Percentiles rank a stretch among this genome's conserved stretches.
Conservation (phyloP, 108 stramenopile species). For the Fistulifera solaris region DNA sequence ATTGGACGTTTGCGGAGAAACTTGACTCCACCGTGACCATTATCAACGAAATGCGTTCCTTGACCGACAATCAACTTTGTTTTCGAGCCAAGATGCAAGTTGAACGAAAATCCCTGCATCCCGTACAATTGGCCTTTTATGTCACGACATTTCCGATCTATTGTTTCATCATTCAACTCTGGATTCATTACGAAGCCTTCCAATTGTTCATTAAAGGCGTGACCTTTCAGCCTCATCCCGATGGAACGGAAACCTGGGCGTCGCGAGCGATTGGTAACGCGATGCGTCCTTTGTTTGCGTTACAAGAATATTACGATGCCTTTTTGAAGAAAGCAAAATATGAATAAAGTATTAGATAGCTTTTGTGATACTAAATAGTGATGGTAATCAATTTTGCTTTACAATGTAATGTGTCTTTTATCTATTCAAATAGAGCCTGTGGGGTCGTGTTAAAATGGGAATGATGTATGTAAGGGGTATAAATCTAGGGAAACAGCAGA, state of each 20-base stretch:
- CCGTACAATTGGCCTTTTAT: conserved; percentile 36
- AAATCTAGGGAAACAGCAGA: too few species aligned
- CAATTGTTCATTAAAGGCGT: conserved; percentile 68
- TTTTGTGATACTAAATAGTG: too few species aligned
- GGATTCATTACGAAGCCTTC: conserved; percentile 84
- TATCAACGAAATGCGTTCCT: neutral
- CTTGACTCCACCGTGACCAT: neutral
- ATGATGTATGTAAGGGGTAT: too few species aligned
- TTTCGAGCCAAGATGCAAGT: conserved; percentile 17
- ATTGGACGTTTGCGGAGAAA: conserved; percentile 71
- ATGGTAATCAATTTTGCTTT: too few species aligned
- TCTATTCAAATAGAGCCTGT: too few species aligned
- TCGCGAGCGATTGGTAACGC: conserved; percentile 46
- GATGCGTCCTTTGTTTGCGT: conserved; percentile 8
- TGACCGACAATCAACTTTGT: conserved; percentile 1
- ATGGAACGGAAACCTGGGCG: conserved; percentile 56
- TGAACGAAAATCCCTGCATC: conserved; percentile 16
- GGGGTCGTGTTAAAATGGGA: too few species aligned
- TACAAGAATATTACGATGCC: too few species aligned
- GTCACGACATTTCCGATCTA: conserved; percentile 60
- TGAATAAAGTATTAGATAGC: too few species aligned
- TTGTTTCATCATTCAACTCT: conserved; percentile 72
- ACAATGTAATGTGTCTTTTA: too few species aligned
- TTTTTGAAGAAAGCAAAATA: too few species aligned
- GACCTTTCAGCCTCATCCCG: conserved; percentile 68